phyloP scores from a whole-genome alignment of 2,329 filamentous ascomycete species.

The Cryoendolithus antarcticus region DNA sequence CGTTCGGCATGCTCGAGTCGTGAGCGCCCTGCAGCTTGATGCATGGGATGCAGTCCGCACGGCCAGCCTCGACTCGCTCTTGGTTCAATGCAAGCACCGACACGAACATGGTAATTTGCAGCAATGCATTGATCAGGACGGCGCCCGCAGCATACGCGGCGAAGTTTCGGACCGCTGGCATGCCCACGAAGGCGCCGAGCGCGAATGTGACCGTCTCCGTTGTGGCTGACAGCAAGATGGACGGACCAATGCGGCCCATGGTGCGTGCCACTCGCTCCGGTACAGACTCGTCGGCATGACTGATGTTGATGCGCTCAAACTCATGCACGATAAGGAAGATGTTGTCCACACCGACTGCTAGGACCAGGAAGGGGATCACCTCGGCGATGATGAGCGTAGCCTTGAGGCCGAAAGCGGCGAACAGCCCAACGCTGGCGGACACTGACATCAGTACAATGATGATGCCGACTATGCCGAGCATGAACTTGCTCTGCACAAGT shows the following conservation, averaged over 20 bases:
- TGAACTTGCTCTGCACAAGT: slow-evolving; percentile 92
- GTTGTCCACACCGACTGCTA: slow-evolving; percentile 95
- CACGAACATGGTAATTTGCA: slow-evolving; percentile 95
- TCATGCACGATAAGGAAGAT: slow-evolving; percentile 98
- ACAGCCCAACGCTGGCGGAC: slow-evolving; percentile 84
- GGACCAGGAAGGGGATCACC: slow-evolving; percentile 92
- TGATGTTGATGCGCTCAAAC: slow-evolving; percentile 87
- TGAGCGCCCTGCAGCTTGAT: slow-evolving; percentile 64
- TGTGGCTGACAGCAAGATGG: slow-evolving; percentile 85
- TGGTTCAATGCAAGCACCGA: slow-evolving; percentile 88
- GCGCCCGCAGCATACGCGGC: slow-evolving; percentile 92
- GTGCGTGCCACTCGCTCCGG: slow-evolving; percentile 77
- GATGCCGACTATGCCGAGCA: slow-evolving; percentile 87
- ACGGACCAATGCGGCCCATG: slow-evolving; percentile 91
- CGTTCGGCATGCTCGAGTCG: slow-evolving; percentile 51
- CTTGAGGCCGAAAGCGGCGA: slow-evolving; percentile 83
- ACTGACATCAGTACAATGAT: slow-evolving; percentile 96
- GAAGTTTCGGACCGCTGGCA: slow-evolving; percentile 97
- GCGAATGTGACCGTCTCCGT: slow-evolving; percentile 92
- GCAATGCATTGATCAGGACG: slow-evolving; percentile 90
- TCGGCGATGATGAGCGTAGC: slow-evolving; percentile 96
- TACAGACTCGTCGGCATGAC: slow-evolving; percentile 77
- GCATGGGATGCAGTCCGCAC: slow-evolving; percentile 87
- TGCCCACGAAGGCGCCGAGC: slow-evolving; percentile 83
- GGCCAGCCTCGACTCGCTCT: slow-evolving; percentile 71